phyloP scores from a whole-genome alignment of 768 basidiomycete species.

The Macrolepiota dolichaula region DNA sequence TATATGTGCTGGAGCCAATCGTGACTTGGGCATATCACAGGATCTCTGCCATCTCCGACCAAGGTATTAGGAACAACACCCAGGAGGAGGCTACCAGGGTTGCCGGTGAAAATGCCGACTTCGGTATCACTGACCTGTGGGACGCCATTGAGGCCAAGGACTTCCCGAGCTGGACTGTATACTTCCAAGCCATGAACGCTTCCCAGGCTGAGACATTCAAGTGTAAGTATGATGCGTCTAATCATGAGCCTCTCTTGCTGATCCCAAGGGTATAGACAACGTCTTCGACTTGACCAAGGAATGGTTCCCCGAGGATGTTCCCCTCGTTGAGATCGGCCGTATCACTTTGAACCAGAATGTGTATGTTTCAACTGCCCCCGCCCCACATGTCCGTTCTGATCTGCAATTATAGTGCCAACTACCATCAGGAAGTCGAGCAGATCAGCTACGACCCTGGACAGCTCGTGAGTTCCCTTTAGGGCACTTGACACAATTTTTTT shows the following conservation, averaged over 20 bases:
- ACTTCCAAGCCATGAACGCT: constrained; percentile 51
- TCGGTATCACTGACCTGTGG: constrained; percentile 50
- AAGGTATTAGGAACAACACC: constrained; percentile 29
- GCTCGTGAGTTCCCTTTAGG: constrained; percentile 28
- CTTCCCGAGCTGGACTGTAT: constrained; percentile 56
- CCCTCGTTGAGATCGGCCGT: constrained; percentile 31
- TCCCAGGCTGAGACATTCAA: constrained; percentile 47
- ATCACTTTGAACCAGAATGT: constrained; percentile 36
- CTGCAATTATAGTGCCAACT: constrained; percentile 9
- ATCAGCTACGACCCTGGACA: constrained; percentile 49
- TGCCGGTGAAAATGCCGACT: constrained; percentile 46
- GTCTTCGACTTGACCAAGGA: constrained; percentile 50
- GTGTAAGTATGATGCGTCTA: constrained; percentile 17
- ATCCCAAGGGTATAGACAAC: constrained; percentile 31
- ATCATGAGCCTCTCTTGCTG: not conserved
- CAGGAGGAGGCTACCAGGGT: constrained; percentile 29
- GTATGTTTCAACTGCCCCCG: constrained; percentile 12
- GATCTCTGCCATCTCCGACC: constrained; percentile 24
- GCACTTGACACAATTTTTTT: not conserved
- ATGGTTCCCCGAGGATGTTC: constrained; percentile 32
- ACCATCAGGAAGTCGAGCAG: constrained; percentile 37
- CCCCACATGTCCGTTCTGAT: not conserved
- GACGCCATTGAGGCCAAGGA: constrained; percentile 51
- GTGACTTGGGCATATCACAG: constrained; percentile 21
- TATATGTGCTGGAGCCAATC: not conserved